Evolutionary conservation across 75 land plant species (phyloP).

Genomic region (Picea sitchensis): DNA sequence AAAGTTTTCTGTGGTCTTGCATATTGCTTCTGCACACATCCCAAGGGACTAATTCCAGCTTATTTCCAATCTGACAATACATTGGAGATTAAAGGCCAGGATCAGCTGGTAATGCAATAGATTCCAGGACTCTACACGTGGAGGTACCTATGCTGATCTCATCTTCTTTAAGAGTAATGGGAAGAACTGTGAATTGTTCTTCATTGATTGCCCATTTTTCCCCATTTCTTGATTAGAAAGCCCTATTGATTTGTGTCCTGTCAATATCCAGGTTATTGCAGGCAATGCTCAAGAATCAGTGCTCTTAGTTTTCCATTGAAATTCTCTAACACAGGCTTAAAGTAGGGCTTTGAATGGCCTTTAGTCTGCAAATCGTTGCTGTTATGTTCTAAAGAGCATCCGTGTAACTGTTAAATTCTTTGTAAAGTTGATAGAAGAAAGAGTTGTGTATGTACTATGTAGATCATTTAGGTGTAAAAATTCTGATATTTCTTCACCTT

Average conservation of each 20-base stretch:
- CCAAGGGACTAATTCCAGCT: not conserved
- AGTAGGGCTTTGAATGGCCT: not conserved
- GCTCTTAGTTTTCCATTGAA: conserved; percentile 3
- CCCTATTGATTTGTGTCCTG: not conserved
- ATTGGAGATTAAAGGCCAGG: not conserved
- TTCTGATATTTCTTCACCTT: not conserved
- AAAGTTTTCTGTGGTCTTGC: not conserved
- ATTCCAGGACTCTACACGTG: not conserved
- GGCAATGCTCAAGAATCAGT: not conserved
- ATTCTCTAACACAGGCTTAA: not conserved
- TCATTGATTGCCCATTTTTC: not conserved
- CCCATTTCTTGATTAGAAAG: not conserved
- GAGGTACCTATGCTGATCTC: not conserved
- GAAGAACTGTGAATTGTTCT: not conserved
- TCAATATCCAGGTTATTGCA: conserved; percentile 7
- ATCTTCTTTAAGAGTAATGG: conserved; percentile 4
- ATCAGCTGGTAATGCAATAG: not conserved
- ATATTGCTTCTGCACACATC: not conserved
- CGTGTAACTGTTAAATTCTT: not conserved
- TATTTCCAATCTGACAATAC: not conserved
- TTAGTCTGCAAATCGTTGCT: not conserved
- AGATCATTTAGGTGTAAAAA: not conserved
- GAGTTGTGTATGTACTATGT: no score
- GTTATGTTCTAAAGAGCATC: not conserved
- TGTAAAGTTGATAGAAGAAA: not conserved